phyloP scores from a whole-genome alignment of 768 basidiomycete genomes.

The Leccinellum rugosiceps region DNA sequence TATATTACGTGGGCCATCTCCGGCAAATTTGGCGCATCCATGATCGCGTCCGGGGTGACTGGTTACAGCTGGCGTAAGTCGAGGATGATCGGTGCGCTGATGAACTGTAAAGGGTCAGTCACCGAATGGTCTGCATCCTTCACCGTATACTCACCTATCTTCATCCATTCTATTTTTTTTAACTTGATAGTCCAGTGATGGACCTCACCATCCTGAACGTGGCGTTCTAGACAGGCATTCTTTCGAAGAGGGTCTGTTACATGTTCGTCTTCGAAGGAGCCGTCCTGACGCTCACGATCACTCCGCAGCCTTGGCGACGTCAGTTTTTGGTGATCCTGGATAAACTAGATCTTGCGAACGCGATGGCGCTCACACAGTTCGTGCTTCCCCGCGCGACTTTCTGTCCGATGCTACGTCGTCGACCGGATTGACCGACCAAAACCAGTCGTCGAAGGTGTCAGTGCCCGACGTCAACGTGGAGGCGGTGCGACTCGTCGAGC shows the following conservation, averaged over 20 bases:
- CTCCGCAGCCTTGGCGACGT: slow-evolving; percentile 51
- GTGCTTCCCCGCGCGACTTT: slow-evolving; percentile 44
- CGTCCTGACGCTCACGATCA: slow-evolving; percentile 81
- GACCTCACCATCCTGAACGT: slow-evolving; percentile 96
- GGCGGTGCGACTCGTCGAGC: slow-evolving; percentile 83
- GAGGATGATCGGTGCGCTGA: slow-evolving; percentile 80
- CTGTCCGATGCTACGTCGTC: slow-evolving; percentile 13
- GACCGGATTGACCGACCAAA: neutral
- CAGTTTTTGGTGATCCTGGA: slow-evolving; percentile 89
- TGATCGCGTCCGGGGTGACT: slow-evolving; percentile 58
- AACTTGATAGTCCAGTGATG: slow-evolving; percentile 59
- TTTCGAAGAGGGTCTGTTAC: slow-evolving; percentile 76
- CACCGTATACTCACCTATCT: neutral
- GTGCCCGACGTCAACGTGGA: slow-evolving; percentile 44
- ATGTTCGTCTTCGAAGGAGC: slow-evolving; percentile 93
- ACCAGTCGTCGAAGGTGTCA: neutral
- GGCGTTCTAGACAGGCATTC: slow-evolving; percentile 75
- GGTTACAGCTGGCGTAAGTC: slow-evolving; percentile 81
- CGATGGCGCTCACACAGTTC: slow-evolving; percentile 88
- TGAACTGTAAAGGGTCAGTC: slow-evolving; percentile 90
- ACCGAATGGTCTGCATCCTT: too few species aligned
- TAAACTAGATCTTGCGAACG: slow-evolving; percentile 83
- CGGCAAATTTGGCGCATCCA: slow-evolving; percentile 89
- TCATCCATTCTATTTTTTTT: neutral
- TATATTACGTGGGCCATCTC: slow-evolving; percentile 87